These are phyloP conservation scores for Penicillium coffeae DNA, from an alignment of 495 filamentous ascomycete genomes.

Conservation along the genomic window DNA sequence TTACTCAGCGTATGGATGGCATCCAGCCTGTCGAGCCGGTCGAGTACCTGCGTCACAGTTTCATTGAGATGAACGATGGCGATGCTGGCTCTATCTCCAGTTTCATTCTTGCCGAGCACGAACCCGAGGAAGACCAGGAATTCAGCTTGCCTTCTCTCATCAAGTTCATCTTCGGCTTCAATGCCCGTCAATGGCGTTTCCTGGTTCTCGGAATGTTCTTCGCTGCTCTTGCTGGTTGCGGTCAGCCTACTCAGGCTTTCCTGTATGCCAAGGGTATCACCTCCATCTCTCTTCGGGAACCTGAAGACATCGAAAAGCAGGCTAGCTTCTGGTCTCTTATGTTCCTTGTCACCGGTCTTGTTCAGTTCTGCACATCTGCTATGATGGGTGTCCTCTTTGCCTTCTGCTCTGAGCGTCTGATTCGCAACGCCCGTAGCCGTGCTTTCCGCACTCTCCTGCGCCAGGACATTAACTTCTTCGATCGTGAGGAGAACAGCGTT, in stretches of 20 bases:
- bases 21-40: slow-evolving; percentile 1
- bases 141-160: slow-evolving; percentile 81
- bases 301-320: slow-evolving; percentile 49
- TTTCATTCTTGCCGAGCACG: slow-evolving; percentile 55
- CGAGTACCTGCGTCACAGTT: slow-evolving; percentile 3
- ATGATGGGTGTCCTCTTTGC: slow-evolving; percentile 73
- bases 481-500: slow-evolving; percentile 75
- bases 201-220: slow-evolving; percentile 78
- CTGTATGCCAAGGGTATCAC: slow-evolving; percentile 87
- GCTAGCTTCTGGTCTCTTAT: slow-evolving; percentile 87
- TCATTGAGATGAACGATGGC: slow-evolving; percentile 32
- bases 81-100: slow-evolving; percentile 72
- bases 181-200: slow-evolving; percentile 63
- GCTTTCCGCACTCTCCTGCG: slow-evolving; percentile 87
- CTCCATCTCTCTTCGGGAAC: slow-evolving; percentile 52
- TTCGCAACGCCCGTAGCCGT: slow-evolving; percentile 73
- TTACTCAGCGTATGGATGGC: slow-evolving; percentile 1
- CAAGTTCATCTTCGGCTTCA: slow-evolving; percentile 80
- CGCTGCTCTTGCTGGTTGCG: slow-evolving; percentile 75
- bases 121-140: slow-evolving; percentile 43
- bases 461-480: slow-evolving; percentile 89
- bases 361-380: slow-evolving; percentile 66
- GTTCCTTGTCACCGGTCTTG: slow-evolving; percentile 90
- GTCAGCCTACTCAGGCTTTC: slow-evolving; percentile 82
- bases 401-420: slow-evolving; percentile 75